Conservation (phyloP, 2,329 filamentous ascomycete species). For the Didymella arachidicola region DNA sequence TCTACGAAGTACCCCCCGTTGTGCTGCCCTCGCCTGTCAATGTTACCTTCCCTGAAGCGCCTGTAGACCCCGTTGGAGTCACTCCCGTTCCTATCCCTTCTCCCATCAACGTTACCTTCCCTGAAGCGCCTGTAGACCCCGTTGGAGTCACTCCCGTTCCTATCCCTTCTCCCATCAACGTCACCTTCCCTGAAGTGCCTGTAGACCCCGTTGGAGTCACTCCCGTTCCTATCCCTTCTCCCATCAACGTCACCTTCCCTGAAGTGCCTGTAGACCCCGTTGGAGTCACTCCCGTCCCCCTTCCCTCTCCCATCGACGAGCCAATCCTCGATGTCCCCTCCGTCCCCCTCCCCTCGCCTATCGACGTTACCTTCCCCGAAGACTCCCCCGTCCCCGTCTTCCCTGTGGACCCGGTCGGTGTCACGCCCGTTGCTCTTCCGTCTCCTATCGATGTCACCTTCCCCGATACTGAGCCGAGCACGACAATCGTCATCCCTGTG, state of each 20-base stretch:
- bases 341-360: neutral
- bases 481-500: neutral
- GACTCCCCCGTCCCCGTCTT: neutral
- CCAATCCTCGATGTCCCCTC: neutral
- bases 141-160: neutral
- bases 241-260: neutral
- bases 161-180: neutral
- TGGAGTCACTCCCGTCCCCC: neutral
- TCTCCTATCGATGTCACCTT: neutral
- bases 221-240: neutral
- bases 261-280: neutral
- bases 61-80: neutral
- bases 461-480: conserved; percentile 2
- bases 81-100: neutral
- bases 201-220: neutral
- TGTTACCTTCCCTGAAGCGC: neutral
- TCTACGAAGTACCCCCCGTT: neutral
- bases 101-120: neutral
- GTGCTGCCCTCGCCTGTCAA: neutral
- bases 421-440: neutral
- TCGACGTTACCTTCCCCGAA: neutral
- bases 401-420: neutral
- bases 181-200: neutral
- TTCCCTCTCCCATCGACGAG: neutral
- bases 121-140: neutral